A percentile compares a stretch with the other conserved stretches of the same genome.
Conservation (phyloP, 352 stramenopile species). For the Phytophthora pseudosyringae region DNA sequence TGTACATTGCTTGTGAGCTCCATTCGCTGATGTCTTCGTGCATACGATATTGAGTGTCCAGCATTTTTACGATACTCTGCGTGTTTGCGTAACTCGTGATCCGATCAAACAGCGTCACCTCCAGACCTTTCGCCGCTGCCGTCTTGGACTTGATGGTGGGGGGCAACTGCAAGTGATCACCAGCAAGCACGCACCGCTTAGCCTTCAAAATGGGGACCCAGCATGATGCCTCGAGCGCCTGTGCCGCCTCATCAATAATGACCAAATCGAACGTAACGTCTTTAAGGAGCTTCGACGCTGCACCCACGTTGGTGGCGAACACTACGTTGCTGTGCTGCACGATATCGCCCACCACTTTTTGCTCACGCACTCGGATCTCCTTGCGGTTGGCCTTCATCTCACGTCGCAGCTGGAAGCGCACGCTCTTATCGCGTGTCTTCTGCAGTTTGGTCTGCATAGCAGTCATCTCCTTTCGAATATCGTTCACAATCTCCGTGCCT, state of each 20-base stretch:
- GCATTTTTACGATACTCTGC: slow-evolving; percentile 87
- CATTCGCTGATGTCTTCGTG: slow-evolving; percentile 95
- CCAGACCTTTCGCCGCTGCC: slow-evolving; percentile 79
- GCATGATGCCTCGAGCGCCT: slow-evolving; percentile 96
- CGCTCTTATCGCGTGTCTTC: slow-evolving; percentile 63
- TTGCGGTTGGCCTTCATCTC: slow-evolving; percentile 94
- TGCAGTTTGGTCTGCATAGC: slow-evolving; percentile 59
- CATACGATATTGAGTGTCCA: slow-evolving; percentile 98
- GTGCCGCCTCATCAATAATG: slow-evolving; percentile 97
- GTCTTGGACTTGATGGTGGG: slow-evolving; percentile 96
- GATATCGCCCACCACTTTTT: slow-evolving; percentile 93
- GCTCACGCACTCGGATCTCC: slow-evolving; percentile 94
- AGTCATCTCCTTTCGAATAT: slow-evolving; percentile 94
- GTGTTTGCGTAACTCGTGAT: slow-evolving; percentile 78
- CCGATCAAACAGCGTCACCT: slow-evolving; percentile 96
- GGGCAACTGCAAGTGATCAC: slow-evolving; percentile 97
- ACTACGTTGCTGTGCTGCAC: slow-evolving; percentile 94
- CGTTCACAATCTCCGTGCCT: slow-evolving; percentile 95
- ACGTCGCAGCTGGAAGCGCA: slow-evolving; percentile 53
- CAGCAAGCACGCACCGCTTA: slow-evolving; percentile 88
- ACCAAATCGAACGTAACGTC: slow-evolving; percentile 94
- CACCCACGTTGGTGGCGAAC: slow-evolving; percentile 96
- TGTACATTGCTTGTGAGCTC: slow-evolving; percentile 96
- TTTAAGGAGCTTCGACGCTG: slow-evolving; percentile 90
- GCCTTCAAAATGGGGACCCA: slow-evolving; percentile 97